phyloP scores from a whole-genome alignment of 345 rosid species.

The Sapria himalayana region DNA sequence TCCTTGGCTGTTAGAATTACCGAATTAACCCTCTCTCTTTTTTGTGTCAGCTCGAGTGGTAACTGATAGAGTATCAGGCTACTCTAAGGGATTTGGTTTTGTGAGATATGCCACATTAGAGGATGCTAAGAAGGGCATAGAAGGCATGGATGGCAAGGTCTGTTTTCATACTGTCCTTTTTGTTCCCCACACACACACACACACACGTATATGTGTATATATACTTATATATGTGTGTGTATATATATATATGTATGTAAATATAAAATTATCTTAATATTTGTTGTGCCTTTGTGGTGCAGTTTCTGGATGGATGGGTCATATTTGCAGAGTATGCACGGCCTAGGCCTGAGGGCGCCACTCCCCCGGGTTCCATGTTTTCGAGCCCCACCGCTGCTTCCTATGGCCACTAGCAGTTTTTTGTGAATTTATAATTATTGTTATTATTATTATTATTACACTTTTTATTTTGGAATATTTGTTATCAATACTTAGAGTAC shows the following conservation, averaged over 20 bases:
- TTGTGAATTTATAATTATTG: too few relatives aligned
- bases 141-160: slow-evolving; percentile 92
- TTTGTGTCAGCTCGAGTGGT: slow-evolving; percentile 49
- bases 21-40: not conserved
- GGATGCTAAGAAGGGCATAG: slow-evolving; percentile 66
- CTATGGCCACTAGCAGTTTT: slow-evolving; percentile 5
- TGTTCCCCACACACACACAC: too few relatives aligned
- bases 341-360: slow-evolving; percentile 18
- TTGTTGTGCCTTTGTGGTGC: slow-evolving; percentile 5
- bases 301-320: slow-evolving; percentile 74
- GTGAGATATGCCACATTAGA: slow-evolving; percentile 54
- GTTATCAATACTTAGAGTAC: too few relatives aligned
- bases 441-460: too few relatives aligned
- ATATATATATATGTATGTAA: too few relatives aligned
- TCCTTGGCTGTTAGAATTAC: too few relatives aligned
- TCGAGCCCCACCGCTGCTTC: slow-evolving; percentile 7
- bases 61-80: slow-evolving; percentile 57
- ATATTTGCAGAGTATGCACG: slow-evolving; percentile 60
- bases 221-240: too few relatives aligned
- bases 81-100: slow-evolving; percentile 88
- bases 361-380: slow-evolving; percentile 1
- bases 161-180: slow-evolving; percentile 5
- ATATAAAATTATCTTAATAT: not conserved
- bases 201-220: too few relatives aligned
- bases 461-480: too few relatives aligned